Evolutionary conservation across 1,284 basidiomycete genomes (phyloP).

Genomic region (Trichosporon sp.): DNA sequence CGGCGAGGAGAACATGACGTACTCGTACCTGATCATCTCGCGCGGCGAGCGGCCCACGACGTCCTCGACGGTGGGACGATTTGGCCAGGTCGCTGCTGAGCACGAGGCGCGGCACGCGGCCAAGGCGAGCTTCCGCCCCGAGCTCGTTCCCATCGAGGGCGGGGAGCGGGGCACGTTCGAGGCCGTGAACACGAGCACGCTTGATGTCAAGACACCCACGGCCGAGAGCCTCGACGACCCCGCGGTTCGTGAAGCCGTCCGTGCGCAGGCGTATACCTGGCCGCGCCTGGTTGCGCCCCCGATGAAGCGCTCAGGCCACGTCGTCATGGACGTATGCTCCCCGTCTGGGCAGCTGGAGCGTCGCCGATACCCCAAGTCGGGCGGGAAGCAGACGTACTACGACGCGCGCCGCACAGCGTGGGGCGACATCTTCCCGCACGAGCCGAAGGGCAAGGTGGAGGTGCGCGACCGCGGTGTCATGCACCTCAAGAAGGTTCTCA

Average conservation of each 20-base stretch:
- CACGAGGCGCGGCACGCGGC: constrained; percentile 24
- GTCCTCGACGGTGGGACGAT: constrained; percentile 18
- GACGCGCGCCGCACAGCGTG: constrained; percentile 88
- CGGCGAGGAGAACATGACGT: constrained; percentile 80
- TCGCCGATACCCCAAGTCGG: constrained; percentile 75
- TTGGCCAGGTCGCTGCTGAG: constrained; percentile 38
- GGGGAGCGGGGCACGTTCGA: constrained; percentile 28
- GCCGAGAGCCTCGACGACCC: constrained; percentile 11
- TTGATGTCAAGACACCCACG: neutral
- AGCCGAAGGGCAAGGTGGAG: constrained; percentile 65
- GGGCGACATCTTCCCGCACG: constrained; percentile 94
- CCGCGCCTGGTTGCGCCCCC: constrained; percentile 86
- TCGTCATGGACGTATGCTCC: constrained; percentile 87
- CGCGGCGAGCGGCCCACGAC: constrained; percentile 63
- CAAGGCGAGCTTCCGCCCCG: constrained; percentile 21
- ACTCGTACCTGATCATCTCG: constrained; percentile 85
- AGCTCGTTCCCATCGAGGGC: constrained; percentile 38
- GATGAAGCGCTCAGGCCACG: constrained; percentile 85
- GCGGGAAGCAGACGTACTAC: constrained; percentile 90
- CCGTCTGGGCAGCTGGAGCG: constrained; percentile 26
- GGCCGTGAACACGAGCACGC: constrained; percentile 16
- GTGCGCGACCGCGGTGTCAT: constrained; percentile 54
- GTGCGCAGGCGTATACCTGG: constrained; percentile 66
- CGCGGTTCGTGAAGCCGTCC: constrained; percentile 26
- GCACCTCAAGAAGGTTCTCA: constrained; percentile 25